Conservation (phyloP, 2,329 filamentous ascomycete genomes). For the Sclerotinia sclerotiorum region DNA sequence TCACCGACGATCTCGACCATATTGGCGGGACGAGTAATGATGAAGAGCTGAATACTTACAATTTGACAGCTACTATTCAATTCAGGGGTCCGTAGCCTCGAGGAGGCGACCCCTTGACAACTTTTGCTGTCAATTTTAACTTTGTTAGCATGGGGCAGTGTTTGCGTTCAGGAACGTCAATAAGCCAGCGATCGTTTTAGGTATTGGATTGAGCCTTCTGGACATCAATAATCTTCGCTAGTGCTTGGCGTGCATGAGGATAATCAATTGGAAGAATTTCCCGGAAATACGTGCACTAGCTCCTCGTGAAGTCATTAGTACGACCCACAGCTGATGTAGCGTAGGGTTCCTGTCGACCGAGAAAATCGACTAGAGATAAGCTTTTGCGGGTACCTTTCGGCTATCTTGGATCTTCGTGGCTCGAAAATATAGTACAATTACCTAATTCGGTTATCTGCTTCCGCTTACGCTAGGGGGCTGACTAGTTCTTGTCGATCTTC, state of each 20-base stretch:
- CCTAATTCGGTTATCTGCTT: neutral
- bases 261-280: neutral
- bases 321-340: neutral
- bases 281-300: neutral
- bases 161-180: neutral
- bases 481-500: neutral
- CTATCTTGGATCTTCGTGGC: neutral
- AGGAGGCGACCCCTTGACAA: neutral
- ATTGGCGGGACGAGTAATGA: neutral
- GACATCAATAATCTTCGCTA: neutral
- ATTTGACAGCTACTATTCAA: neutral
- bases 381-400: conserved; percentile 1
- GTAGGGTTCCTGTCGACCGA: neutral
- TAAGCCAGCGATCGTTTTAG: neutral
- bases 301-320: neutral
- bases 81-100: neutral
- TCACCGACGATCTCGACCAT: conserved; percentile 1
- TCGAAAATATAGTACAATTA: neutral
- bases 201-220: neutral
- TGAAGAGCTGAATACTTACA: neutral
- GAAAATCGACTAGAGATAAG: neutral
- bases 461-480: neutral
- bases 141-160: neutral
- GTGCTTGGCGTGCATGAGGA: neutral
- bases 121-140: neutral